Evolutionary conservation across 495 filamentous ascomycete species (phyloP).

Genomic region (Cercophora scortea): DNA sequence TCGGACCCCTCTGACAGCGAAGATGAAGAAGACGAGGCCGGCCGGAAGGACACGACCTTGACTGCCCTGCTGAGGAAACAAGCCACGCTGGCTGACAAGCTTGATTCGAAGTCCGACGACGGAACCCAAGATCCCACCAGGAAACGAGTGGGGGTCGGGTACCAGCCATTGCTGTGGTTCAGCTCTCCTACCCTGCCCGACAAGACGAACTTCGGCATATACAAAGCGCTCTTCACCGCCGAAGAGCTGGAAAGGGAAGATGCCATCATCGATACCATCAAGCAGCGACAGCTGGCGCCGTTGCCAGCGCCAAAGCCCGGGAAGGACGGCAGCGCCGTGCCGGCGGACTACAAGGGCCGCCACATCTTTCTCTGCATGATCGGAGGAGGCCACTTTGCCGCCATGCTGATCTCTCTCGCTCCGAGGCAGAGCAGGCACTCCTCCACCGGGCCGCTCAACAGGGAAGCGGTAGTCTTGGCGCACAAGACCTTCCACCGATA

Average conservation of each 20-base stretch:
- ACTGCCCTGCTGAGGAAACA: conserved; percentile 74
- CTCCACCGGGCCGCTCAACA: conserved; percentile 55
- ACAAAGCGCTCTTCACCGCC: conserved; percentile 71
- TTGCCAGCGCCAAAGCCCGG: conserved; percentile 42
- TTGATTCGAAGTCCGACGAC: conserved; percentile 18
- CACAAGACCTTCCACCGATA: conserved; percentile 98
- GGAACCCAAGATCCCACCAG: conserved; percentile 44
- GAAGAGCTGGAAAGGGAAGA: conserved; percentile 59
- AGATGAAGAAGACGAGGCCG: conserved; percentile 37
- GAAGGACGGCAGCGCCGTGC: conserved; percentile 42
- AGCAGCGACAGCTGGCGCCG: conserved; percentile 66
- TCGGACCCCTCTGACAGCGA: conserved; percentile 52
- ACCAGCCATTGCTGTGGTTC: conserved; percentile 80
- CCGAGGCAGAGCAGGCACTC: conserved; percentile 67
- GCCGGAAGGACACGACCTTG: conserved; percentile 53
- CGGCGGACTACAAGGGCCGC: conserved; percentile 49
- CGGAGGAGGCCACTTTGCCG: conserved; percentile 93
- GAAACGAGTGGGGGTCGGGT: conserved; percentile 50
- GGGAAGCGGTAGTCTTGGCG: conserved; percentile 76
- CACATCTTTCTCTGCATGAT: conserved; percentile 98
- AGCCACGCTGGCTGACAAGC: conserved; percentile 54
- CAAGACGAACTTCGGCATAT: conserved; percentile 76
- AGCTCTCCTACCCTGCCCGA: conserved; percentile 62
- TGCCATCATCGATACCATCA: conserved; percentile 55
- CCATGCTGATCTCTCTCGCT: conserved; percentile 84